Percentiles rank a stretch among this genome's conserved stretches.
Conservation (phyloP, 495 filamentous ascomycete species). For the Platismatia glauca region DNA sequence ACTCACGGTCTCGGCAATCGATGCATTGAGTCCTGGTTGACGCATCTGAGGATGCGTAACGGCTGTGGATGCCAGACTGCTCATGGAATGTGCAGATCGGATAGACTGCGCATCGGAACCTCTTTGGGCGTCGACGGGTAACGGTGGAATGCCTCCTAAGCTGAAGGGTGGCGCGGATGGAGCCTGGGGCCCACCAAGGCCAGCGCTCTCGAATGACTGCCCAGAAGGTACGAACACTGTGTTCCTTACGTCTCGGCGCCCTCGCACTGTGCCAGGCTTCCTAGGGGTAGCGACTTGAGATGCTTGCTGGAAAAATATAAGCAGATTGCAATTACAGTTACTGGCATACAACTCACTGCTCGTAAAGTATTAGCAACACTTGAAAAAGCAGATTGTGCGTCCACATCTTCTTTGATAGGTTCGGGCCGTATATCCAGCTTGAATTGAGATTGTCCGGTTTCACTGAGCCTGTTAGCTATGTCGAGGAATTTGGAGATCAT, state of each 20-base stretch:
- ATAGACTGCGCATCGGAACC: conserved; percentile 88
- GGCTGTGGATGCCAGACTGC: conserved; percentile 45
- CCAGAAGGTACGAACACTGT: conserved; percentile 66
- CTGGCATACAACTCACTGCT: conserved; percentile 38
- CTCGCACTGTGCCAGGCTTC: conserved; percentile 70
- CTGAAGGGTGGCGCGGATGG: conserved; percentile 38
- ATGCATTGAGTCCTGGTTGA: conserved; percentile 75
- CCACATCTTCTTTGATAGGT: conserved; percentile 84
- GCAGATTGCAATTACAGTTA: conserved; percentile 10
- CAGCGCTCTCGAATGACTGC: conserved; percentile 30
- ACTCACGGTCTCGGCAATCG: conserved; percentile 83
- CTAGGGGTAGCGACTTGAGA: conserved; percentile 51
- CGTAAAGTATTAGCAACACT: conserved; percentile 84
- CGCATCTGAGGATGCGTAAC: conserved; percentile 76
- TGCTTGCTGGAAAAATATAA: conserved; percentile 37
- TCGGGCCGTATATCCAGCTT: conserved; percentile 89
- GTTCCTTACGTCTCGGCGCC: conserved; percentile 83
- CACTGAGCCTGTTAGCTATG: conserved; percentile 24
- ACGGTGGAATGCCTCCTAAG: conserved; percentile 29
- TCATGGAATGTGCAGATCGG: conserved; percentile 74
- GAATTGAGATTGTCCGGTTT: conserved; percentile 62
- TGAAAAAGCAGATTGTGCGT: conserved; percentile 79
- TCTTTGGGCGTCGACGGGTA: conserved; percentile 40
- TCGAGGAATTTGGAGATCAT: background rate
- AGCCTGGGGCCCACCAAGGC: conserved; percentile 21